A percentile compares a stretch with the other conserved stretches of the same genome.
Evolutionary conservation across 352 stramenopile species (phyloP).

Genomic region (Peronospora farinosa): DNA sequence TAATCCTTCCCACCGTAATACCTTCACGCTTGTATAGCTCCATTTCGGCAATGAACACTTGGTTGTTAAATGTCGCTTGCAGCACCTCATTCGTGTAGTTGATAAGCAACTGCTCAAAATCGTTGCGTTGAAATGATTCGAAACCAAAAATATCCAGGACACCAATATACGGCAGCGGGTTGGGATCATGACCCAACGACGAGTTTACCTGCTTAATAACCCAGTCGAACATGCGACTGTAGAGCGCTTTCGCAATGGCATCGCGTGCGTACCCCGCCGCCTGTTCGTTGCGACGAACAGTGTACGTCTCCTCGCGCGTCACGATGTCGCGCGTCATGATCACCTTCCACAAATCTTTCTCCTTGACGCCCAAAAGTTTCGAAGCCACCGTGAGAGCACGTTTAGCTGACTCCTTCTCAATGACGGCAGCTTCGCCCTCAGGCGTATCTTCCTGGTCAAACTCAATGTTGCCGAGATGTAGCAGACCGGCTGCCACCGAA

Average conservation of each 20-base stretch:
- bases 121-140: slow-evolving; percentile 87
- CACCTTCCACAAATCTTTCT: slow-evolving; percentile 60
- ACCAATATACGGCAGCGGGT: slow-evolving; percentile 81
- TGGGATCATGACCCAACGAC: slow-evolving; percentile 73
- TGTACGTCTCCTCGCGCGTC: slow-evolving; percentile 80
- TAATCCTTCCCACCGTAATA: slow-evolving; percentile 85
- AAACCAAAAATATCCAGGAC: slow-evolving; percentile 91
- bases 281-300: slow-evolving; percentile 70
- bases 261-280: slow-evolving; percentile 86
- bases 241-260: slow-evolving; percentile 91
- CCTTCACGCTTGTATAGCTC: slow-evolving; percentile 87
- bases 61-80: slow-evolving; percentile 86
- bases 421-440: slow-evolving; percentile 68
- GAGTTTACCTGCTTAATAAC: slow-evolving; percentile 89
- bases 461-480: slow-evolving; percentile 95
- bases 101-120: slow-evolving; percentile 88
- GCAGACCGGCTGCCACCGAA: slow-evolving; percentile 87
- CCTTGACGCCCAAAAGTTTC: slow-evolving; percentile 61
- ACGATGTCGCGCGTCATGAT: slow-evolving; percentile 85
- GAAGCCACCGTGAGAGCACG: slow-evolving; percentile 45
- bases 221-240: slow-evolving; percentile 90
- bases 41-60: slow-evolving; percentile 88
- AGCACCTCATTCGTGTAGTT: slow-evolving; percentile 89
- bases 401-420: slow-evolving; percentile 65
- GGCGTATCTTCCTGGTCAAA: slow-evolving; percentile 88